Evolutionary conservation across 257 asterid species (phyloP).

Genomic region (Paraleonurus japonicus): DNA sequence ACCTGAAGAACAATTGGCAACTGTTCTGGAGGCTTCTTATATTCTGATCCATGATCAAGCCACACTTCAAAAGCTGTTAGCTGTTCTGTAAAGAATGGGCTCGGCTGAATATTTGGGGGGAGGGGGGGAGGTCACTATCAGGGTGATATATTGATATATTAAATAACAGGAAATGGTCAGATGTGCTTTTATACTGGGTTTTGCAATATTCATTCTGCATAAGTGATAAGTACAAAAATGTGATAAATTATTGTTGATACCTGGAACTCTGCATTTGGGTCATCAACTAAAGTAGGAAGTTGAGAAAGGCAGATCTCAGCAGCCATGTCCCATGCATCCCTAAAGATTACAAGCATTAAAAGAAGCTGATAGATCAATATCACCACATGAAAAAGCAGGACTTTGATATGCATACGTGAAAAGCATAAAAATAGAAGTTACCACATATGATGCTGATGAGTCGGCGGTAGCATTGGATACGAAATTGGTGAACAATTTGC

Average conservation of each 20-base stretch:
- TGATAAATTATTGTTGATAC: slow-evolving; percentile 31
- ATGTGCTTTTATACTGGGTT: not conserved
- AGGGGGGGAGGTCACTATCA: not conserved
- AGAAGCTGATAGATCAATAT: slow-evolving; percentile 24
- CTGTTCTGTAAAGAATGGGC: slow-evolving; percentile 78
- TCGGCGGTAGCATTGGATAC: slow-evolving; percentile 83
- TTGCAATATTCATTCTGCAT: not conserved
- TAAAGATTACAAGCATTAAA: slow-evolving; percentile 31
- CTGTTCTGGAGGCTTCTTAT: slow-evolving; percentile 96
- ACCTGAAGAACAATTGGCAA: slow-evolving; percentile 99
- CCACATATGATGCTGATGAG: slow-evolving; percentile 99
- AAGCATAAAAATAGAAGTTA: slow-evolving; percentile 30
- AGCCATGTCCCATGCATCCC: slow-evolving; percentile 99
- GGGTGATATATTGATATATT: not conserved
- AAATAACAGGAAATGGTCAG: not conserved
- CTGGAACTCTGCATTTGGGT: slow-evolving; percentile 97
- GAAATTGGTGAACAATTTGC: slow-evolving; percentile 98
- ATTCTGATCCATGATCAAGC: slow-evolving; percentile 99
- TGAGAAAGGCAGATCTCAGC: slow-evolving; percentile 99
- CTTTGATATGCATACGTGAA: slow-evolving; percentile 2
- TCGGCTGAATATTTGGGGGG: slow-evolving; percentile 54
- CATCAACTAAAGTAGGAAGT: slow-evolving; percentile 85
- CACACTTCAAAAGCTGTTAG: slow-evolving; percentile 98
- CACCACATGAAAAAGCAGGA: slow-evolving; percentile 6
- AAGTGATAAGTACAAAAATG: slow-evolving; percentile 18